These are phyloP conservation scores for Teunomyces panamensis DNA, from an alignment of 805 yeast species.

Conservation along the genomic window DNA sequence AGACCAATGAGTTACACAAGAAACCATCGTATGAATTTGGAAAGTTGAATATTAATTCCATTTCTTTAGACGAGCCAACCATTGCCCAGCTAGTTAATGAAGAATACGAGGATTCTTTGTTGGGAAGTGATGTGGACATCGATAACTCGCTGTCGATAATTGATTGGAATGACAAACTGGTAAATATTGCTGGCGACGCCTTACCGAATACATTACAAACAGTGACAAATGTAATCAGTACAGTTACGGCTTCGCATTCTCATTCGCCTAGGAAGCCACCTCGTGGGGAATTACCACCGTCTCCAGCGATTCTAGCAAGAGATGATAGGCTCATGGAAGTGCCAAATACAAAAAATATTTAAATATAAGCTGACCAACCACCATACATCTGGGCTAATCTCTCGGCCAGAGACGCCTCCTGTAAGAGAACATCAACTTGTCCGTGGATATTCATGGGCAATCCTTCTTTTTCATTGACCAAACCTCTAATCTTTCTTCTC, in stretches of 20 bases:
- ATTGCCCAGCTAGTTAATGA: background rate
- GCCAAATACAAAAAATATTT: slow-evolving; percentile 1
- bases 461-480: slow-evolving; percentile 73
- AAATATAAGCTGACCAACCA: slow-evolving; percentile 70
- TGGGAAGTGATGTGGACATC: background rate
- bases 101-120: background rate
- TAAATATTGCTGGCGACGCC: slow-evolving; percentile 3
- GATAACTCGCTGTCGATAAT: background rate
- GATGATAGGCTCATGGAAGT: background rate
- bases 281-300: background rate
- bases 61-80: background rate
- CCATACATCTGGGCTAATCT: slow-evolving; percentile 83
- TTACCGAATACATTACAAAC: slow-evolving; percentile 1
- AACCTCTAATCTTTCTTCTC: slow-evolving; percentile 79
- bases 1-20: background rate
- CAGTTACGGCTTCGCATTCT: background rate
- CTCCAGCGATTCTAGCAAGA: background rate
- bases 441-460: slow-evolving; percentile 88
- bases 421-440: slow-evolving; percentile 85
- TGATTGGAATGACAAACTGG: background rate
- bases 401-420: slow-evolving; percentile 71
- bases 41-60: slow-evolving; percentile 5
- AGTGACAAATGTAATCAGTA: background rate
- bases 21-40: slow-evolving; percentile 22
- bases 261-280: slow-evolving; percentile 1